Percentiles rank a stretch among this genome's conserved stretches.
phyloP scores from a whole-genome alignment of 1,139 yeast species.

The Protomyces pachydermus region DNA sequence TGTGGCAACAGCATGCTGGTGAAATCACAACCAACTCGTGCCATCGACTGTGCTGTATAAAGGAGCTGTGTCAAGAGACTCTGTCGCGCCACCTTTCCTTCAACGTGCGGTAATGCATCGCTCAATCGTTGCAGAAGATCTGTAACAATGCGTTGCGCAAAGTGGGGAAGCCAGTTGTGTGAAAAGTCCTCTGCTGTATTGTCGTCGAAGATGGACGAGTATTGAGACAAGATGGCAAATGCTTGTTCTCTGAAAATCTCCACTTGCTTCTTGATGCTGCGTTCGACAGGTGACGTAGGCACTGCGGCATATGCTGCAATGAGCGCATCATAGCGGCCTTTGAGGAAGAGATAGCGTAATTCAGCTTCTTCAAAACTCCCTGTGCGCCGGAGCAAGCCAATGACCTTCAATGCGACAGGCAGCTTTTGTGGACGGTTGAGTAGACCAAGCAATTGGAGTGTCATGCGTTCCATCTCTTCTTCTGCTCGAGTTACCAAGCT shows the following conservation, averaged over 20 bases:
- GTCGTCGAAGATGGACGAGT: conserved; percentile 55
- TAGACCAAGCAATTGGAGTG: conserved; percentile 55
- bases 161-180: conserved; percentile 43
- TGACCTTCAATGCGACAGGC: conserved; percentile 67
- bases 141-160: conserved; percentile 42
- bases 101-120: conserved; percentile 42
- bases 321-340: conserved; percentile 40
- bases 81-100: conserved; percentile 49
- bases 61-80: conserved; percentile 67
- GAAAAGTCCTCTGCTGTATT: conserved; percentile 33
- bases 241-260: conserved; percentile 81
- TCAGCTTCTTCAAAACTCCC: conserved; percentile 36
- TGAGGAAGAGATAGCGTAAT: conserved; percentile 40
- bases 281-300: conserved; percentile 45
- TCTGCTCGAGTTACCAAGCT: conserved; percentile 45
- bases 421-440: conserved; percentile 73
- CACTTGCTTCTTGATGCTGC: conserved; percentile 68
- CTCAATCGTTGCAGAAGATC: conserved; percentile 41
- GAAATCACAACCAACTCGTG: conserved; percentile 66
- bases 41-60: conserved; percentile 69
- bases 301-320: conserved; percentile 50
- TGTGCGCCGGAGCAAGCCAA: conserved; percentile 63
- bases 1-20: conserved; percentile 38
- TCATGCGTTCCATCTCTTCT: conserved; percentile 43
- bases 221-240: conserved; percentile 65